These are phyloP conservation scores for Microstegium vimineum DNA, from an alignment of 176 grass and related monocot genomes.

Conservation along the genomic window DNA sequence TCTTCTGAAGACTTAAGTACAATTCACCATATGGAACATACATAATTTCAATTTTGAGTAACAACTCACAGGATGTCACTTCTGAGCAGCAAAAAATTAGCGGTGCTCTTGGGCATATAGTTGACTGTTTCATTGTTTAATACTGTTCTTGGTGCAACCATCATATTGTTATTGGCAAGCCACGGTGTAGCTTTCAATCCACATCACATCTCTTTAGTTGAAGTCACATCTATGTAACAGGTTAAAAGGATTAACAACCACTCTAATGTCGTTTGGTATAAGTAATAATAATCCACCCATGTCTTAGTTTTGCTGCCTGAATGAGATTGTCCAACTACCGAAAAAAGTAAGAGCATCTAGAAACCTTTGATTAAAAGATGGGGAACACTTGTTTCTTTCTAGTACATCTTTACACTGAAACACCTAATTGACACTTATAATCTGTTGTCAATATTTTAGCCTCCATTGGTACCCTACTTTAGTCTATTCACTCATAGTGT, in stretches of 20 bases:
- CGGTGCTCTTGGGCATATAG: not conserved
- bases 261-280: not conserved
- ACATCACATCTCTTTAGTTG: slow-evolving; percentile 23
- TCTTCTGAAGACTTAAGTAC: not conserved
- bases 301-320: slow-evolving; percentile 17
- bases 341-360: slow-evolving; percentile 45
- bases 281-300: not conserved
- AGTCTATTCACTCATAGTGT: not conserved
- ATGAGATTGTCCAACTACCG: slow-evolving; percentile 27
- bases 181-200: not conserved
- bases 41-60: not conserved
- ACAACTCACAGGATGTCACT: not conserved
- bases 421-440: not conserved
- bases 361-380: slow-evolving; percentile 35
- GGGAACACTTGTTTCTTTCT: not conserved
- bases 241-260: slow-evolving; percentile 5
- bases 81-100: not conserved
- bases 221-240: slow-evolving; percentile 24
- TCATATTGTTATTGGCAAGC: slow-evolving; percentile 20
- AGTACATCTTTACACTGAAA: slow-evolving; percentile 21
- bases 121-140: not conserved
- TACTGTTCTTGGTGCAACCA: not conserved
- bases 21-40: not conserved
- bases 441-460: not conserved
- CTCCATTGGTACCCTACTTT: not conserved